Percentiles rank a stretch among this genome's conserved stretches.
These are phyloP conservation scores for Rhynchospora tenuis DNA, from an alignment of 176 grass and related monocot species.

Conservation along the genomic window DNA sequence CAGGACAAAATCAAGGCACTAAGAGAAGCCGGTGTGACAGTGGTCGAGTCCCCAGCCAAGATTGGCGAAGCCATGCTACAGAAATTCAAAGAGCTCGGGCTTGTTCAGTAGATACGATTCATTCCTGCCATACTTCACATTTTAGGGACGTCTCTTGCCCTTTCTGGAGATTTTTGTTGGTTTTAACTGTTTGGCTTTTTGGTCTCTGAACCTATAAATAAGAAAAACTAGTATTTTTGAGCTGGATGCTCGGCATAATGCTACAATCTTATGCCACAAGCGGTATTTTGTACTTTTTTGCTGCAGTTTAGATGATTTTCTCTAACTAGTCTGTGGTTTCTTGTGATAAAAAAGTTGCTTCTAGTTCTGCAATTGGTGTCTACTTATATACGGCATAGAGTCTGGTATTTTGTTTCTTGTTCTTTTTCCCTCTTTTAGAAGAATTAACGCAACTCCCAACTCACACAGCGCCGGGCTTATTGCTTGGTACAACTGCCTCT, in stretches of 20 bases:
- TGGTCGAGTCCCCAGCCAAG: constrained; percentile 93
- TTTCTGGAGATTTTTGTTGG: background rate
- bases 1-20: constrained; percentile 93
- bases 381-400: background rate
- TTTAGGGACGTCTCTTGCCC: background rate
- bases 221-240: constrained; percentile 9
- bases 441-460: no score
- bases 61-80: constrained; percentile 77
- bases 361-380: background rate
- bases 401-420: background rate
- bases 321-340: background rate
- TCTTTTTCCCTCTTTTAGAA: background rate
- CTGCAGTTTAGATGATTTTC: constrained; percentile 2
- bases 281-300: constrained; percentile 7
- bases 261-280: background rate
- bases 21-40: constrained; percentile 79
- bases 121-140: background rate
- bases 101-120: constrained; percentile 52
- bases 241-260: constrained; percentile 13
- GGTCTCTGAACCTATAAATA: constrained; percentile 16
- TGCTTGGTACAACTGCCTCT: no score
- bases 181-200: background rate
- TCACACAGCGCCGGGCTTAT: no score
- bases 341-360: background rate
- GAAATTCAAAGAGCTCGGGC: constrained; percentile 83